These are phyloP conservation scores for Fusarium transvaalense DNA, from an alignment of 2,329 filamentous ascomycete species.

Conservation along the genomic window DNA sequence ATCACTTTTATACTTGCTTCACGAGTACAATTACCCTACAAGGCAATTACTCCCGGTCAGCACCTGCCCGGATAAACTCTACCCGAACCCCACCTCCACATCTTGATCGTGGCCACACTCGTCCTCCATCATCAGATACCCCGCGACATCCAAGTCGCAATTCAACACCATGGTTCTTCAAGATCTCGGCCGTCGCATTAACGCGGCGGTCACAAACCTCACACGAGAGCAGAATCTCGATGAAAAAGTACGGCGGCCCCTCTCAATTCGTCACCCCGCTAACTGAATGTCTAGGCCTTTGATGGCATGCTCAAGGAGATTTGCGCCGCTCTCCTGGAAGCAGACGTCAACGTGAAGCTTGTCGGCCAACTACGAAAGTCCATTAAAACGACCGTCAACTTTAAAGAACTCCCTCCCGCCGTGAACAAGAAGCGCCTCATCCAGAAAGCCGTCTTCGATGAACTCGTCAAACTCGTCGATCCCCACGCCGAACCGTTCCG, in stretches of 20 bases:
- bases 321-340: constrained; percentile 92
- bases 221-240: constrained; percentile 93
- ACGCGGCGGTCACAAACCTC: constrained; percentile 93
- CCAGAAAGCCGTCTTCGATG: constrained; percentile 97
- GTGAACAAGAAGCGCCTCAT: constrained; percentile 99
- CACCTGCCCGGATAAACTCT: constrained; percentile 34
- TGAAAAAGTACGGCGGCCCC: constrained; percentile 77
- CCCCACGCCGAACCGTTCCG: constrained; percentile 96
- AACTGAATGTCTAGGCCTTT: constrained; percentile 74
- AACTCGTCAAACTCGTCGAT: constrained; percentile 94
- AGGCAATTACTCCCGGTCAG: constrained; percentile 8
- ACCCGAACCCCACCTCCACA: constrained; percentile 38
- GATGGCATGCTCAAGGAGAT: constrained; percentile 99
- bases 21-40: constrained; percentile 23
- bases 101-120: constrained; percentile 45
- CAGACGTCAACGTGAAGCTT: constrained; percentile 96
- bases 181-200: constrained; percentile 98
- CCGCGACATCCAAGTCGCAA: constrained; percentile 42
- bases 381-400: constrained; percentile 91
- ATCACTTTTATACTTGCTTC: constrained; percentile 14
- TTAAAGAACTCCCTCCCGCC: constrained; percentile 89
- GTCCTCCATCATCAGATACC: constrained; percentile 44
- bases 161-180: constrained; percentile 86
- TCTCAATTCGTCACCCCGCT: constrained; percentile 25
- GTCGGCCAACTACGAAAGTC: constrained; percentile 92